Percentiles rank a stretch among this genome's conserved stretches.
phyloP scores from a whole-genome alignment of 768 basidiomycete genomes.

The Kwoniella shandongensis region DNA sequence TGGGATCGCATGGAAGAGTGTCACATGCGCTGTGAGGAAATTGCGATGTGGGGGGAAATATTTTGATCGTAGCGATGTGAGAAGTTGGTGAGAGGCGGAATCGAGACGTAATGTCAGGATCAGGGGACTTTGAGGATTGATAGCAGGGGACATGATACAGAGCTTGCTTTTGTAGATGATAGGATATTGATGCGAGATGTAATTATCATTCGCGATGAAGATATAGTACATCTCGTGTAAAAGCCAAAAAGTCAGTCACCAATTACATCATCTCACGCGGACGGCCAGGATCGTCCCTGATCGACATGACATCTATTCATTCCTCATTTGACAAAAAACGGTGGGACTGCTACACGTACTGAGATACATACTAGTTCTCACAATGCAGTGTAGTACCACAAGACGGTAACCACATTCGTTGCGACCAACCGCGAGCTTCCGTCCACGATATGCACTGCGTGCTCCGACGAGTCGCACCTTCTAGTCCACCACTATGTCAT shows the following conservation, averaged over 20 bases:
- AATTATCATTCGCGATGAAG: too few relatives aligned
- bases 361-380: too few relatives aligned
- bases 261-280: slow-evolving; percentile 22
- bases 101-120: slow-evolving; percentile 41
- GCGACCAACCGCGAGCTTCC: too few relatives aligned
- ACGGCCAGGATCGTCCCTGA: slow-evolving; percentile 4
- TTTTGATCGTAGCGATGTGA: slow-evolving; percentile 35
- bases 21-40: slow-evolving; percentile 38
- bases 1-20: slow-evolving; percentile 43
- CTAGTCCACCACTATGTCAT: too few relatives aligned
- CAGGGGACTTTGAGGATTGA: slow-evolving; percentile 21
- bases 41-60: slow-evolving; percentile 43
- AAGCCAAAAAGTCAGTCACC: not conserved
- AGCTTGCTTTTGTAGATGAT: not conserved
- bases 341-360: too few relatives aligned
- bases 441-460: too few relatives aligned
- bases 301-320: slow-evolving; percentile 3
- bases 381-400: too few relatives aligned
- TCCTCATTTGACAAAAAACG: not conserved
- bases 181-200: not conserved
- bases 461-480: too few relatives aligned
- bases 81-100: slow-evolving; percentile 24
- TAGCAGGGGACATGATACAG: slow-evolving; percentile 1
- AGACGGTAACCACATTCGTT: too few relatives aligned
- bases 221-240: too few relatives aligned